phyloP scores from a whole-genome alignment of 805 yeast genomes.

The Clavispora asparagi region DNA sequence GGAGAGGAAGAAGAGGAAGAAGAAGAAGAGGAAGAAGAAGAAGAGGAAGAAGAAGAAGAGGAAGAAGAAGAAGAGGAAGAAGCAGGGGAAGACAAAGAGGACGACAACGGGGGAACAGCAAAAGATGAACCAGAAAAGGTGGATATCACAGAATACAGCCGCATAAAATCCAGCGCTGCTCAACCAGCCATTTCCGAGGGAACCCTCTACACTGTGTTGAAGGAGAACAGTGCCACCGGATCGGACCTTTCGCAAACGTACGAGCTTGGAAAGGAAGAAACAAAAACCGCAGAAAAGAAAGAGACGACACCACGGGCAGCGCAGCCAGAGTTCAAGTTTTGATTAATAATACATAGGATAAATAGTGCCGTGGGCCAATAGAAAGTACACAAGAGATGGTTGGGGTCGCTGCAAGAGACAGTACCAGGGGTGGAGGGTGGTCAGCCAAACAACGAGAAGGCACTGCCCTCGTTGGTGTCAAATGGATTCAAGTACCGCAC shows the following conservation, averaged over 20 bases:
- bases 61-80: conserved; percentile 27
- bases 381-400: no score
- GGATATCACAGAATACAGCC: conserved; percentile 11
- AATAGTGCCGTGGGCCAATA: no score
- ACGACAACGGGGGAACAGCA: conserved; percentile 48
- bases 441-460: neutral
- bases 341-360: neutral
- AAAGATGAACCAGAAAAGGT: conserved; percentile 11
- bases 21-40: conserved; percentile 52
- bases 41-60: conserved; percentile 21
- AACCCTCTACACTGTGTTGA: conserved; percentile 11
- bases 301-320: neutral
- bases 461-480: conserved; percentile 14
- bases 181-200: neutral
- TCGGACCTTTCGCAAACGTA: neutral
- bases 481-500: conserved; percentile 24
- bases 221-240: conserved; percentile 2
- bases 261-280: neutral
- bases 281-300: neutral
- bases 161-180: conserved; percentile 2
- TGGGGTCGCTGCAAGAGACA: no score
- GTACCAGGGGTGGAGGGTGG: no score
- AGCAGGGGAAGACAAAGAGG: conserved; percentile 30
- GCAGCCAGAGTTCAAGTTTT: conserved; percentile 7
- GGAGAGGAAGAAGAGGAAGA: conserved; percentile 25